These are phyloP conservation scores for Vairimorpha ceranae DNA, from an alignment of 371 early-diverging fungal genomes.

Conservation along the genomic window DNA sequence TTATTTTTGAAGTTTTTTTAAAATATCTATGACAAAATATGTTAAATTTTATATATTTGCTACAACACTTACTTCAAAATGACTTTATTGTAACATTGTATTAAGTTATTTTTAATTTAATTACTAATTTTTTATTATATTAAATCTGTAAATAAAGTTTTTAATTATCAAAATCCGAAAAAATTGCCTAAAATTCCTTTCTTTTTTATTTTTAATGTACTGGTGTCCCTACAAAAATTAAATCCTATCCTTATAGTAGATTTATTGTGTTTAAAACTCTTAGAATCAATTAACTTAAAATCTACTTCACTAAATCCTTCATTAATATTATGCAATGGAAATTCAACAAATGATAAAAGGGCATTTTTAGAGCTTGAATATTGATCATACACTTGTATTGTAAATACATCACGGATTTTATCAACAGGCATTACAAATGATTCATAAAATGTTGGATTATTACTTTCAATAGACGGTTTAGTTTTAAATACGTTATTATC, in stretches of 20 bases:
- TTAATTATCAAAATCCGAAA: constrained; percentile 25
- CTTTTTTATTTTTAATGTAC: constrained; percentile 26
- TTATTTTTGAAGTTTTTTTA: too few relatives aligned
- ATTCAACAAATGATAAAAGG: constrained; percentile 44
- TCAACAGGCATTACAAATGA: constrained; percentile 36
- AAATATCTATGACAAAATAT: too few relatives aligned
- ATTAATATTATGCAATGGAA: constrained; percentile 48
- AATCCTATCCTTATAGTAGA: constrained; percentile 44
- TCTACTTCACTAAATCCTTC: constrained; percentile 50
- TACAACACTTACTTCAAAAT: too few relatives aligned
- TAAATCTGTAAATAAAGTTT: not conserved
- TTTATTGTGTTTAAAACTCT: constrained; percentile 12
- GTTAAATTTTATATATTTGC: too few relatives aligned
- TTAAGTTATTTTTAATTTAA: too few relatives aligned
- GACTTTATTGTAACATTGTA: too few relatives aligned
- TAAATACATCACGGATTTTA: constrained; percentile 43
- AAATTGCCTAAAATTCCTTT: constrained; percentile 20
- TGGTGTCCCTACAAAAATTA: constrained; percentile 35
- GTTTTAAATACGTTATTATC: constrained; percentile 51
- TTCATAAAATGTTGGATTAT: constrained; percentile 55
- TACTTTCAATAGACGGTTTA: constrained; percentile 15
- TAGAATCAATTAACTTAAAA: constrained; percentile 44
- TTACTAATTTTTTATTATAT: too few relatives aligned
- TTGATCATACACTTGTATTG: constrained; percentile 47
- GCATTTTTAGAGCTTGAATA: constrained; percentile 34